phyloP scores from a whole-genome alignment of 2,329 filamentous ascomycete genomes.

The Metarhizium brunneum region DNA sequence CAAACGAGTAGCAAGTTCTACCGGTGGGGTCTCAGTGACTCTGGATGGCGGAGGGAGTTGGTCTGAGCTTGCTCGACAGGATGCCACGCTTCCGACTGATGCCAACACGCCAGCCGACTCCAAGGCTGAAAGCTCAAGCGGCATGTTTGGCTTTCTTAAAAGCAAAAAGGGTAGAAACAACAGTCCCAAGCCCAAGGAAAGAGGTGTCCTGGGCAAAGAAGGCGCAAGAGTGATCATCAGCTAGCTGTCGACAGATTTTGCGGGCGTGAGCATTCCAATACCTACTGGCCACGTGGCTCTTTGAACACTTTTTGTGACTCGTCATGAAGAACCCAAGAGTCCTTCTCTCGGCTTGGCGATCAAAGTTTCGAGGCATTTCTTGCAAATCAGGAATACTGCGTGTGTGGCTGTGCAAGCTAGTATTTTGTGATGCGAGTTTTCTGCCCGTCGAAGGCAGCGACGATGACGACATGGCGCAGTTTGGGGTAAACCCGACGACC shows the following conservation, averaged over 20 bases:
- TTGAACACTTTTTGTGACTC: too few species aligned
- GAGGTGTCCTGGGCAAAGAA: slow-evolving; percentile 89
- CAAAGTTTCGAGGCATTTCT: too few species aligned
- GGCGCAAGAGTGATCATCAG: slow-evolving; percentile 77
- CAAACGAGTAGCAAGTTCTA: slow-evolving; percentile 64
- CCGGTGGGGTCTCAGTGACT: slow-evolving; percentile 83
- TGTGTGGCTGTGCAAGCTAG: too few species aligned
- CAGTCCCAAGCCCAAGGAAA: slow-evolving; percentile 89
- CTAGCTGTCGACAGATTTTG: slow-evolving; percentile 21
- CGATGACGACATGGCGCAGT: neutral
- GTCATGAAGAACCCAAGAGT: too few species aligned
- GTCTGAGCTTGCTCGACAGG: slow-evolving; percentile 82
- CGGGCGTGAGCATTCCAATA: neutral
- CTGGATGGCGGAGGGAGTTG: slow-evolving; percentile 83
- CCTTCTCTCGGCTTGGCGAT: too few species aligned
- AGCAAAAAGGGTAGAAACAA: slow-evolving; percentile 84
- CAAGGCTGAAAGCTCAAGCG: slow-evolving; percentile 53
- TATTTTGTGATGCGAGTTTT: too few species aligned
- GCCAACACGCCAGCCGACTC: slow-evolving; percentile 44
- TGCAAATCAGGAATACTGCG: too few species aligned
- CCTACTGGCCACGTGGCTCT: neutral
- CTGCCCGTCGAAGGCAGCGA: too few species aligned
- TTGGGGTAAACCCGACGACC: neutral
- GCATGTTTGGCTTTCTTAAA: slow-evolving; percentile 83
- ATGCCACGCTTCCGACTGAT: slow-evolving; percentile 62